These are phyloP conservation scores for Xylaria sp. DNA, from an alignment of 2,329 filamentous ascomycete species.

Conservation along the genomic window DNA sequence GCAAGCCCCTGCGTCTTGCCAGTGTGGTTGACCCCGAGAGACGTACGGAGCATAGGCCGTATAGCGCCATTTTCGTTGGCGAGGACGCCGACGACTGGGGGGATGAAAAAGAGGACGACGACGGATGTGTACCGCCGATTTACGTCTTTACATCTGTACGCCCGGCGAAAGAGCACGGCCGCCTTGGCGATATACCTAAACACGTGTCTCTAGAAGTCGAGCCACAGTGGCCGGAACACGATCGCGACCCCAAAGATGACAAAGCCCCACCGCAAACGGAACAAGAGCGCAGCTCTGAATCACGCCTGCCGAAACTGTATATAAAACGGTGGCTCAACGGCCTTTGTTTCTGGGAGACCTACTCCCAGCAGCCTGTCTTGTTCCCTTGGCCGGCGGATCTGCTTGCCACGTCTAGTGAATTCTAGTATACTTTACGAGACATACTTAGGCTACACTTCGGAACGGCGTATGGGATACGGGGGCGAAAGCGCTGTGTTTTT, in stretches of 20 bases:
- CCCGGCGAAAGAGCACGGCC: slow-evolving; percentile 23
- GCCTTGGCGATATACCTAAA: slow-evolving; percentile 37
- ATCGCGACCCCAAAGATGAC: slow-evolving; percentile 3
- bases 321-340: slow-evolving; percentile 49
- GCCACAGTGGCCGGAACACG: slow-evolving; percentile 39
- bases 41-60: slow-evolving; percentile 24
- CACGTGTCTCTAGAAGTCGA: slow-evolving; percentile 48
- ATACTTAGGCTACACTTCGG: background rate
- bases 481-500: background rate
- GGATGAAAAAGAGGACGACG: slow-evolving; percentile 24
- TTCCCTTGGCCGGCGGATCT: slow-evolving; percentile 48
- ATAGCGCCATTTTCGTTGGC: slow-evolving; percentile 45
- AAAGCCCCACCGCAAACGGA: background rate
- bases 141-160: slow-evolving; percentile 45
- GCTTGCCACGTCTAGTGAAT: slow-evolving; percentile 26
- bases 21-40: slow-evolving; percentile 39
- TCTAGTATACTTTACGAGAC: slow-evolving; percentile 3
- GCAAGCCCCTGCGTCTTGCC: slow-evolving; percentile 44
- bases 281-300: background rate
- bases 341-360: slow-evolving; percentile 43
- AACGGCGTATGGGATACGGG: background rate
- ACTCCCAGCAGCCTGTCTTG: slow-evolving; percentile 39
- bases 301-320: slow-evolving; percentile 41
- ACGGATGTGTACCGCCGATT: slow-evolving; percentile 25
- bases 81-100: slow-evolving; percentile 38